Conservation (phyloP, 768 basidiomycete genomes). For the Hypholoma fasciculare region DNA sequence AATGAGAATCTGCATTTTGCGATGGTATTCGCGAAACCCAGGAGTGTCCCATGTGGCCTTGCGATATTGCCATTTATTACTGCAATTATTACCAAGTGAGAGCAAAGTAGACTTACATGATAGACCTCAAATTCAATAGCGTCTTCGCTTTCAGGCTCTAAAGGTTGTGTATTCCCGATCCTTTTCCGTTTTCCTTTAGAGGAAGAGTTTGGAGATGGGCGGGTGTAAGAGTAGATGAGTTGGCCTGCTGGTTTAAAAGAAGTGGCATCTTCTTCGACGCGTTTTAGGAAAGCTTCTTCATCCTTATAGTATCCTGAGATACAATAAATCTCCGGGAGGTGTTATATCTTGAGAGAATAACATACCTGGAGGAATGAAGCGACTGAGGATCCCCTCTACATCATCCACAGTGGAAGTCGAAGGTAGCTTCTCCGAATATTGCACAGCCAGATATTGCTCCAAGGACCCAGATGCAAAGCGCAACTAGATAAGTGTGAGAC, state of each 20-base stretch:
- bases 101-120: constrained; percentile 58
- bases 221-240: constrained; percentile 75
- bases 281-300: constrained; percentile 62
- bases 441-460: constrained; percentile 69
- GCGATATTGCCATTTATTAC: neutral
- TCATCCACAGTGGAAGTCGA: constrained; percentile 79
- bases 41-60: constrained; percentile 84
- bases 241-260: constrained; percentile 78
- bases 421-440: constrained; percentile 65
- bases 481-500: constrained; percentile 45
- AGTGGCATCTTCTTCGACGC: constrained; percentile 76
- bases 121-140: constrained; percentile 86
- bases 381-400: constrained; percentile 72
- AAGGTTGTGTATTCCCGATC: constrained; percentile 32
- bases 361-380: constrained; percentile 77
- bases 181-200: constrained; percentile 57
- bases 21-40: constrained; percentile 90
- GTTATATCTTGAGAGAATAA: neutral
- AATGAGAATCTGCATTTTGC: constrained; percentile 92
- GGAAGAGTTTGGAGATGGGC: constrained; percentile 40
- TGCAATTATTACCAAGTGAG: neutral
- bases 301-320: constrained; percentile 69
- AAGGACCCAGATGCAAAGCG: constrained; percentile 89
- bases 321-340: neutral
- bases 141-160: constrained; percentile 54